A percentile compares a stretch with the other conserved stretches of the same genome.
These are phyloP conservation scores for Peniophora sp. DNA, from an alignment of 1,284 basidiomycete species.

Conservation along the genomic window DNA sequence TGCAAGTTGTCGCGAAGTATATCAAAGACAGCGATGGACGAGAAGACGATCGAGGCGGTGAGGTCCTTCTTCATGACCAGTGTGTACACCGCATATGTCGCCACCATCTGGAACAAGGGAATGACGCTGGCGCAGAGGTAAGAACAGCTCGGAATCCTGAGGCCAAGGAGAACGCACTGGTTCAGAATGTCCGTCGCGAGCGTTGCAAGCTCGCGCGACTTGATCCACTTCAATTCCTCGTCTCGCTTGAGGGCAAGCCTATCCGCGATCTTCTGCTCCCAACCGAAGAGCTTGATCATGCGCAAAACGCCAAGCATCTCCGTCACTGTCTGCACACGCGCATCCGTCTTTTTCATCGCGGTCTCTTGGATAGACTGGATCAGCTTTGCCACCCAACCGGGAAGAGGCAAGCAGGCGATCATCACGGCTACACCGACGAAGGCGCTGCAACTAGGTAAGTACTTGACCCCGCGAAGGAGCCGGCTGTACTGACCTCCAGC, in stretches of 20 bases:
- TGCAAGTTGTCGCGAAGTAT: slow-evolving; percentile 25
- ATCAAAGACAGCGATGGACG: slow-evolving; percentile 31
- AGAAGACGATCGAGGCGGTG: slow-evolving; percentile 30
- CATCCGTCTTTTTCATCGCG: slow-evolving; percentile 33
- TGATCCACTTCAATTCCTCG: slow-evolving; percentile 43
- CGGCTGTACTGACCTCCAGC: slow-evolving; percentile 29
- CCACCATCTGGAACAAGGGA: slow-evolving; percentile 53
- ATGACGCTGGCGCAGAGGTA: slow-evolving; percentile 40
- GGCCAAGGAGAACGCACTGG: slow-evolving; percentile 16
- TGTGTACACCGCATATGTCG: slow-evolving; percentile 35
- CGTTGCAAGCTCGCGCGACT: slow-evolving; percentile 32
- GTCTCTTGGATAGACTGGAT: slow-evolving; percentile 22
- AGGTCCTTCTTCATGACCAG: slow-evolving; percentile 23
- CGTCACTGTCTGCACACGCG: slow-evolving; percentile 40
- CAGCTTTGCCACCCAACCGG: slow-evolving; percentile 26
- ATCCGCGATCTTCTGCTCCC: slow-evolving; percentile 40
- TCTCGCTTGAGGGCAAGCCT: slow-evolving; percentile 41
- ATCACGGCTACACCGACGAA: slow-evolving; percentile 48
- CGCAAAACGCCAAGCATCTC: slow-evolving; percentile 36
- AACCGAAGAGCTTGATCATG: slow-evolving; percentile 56
- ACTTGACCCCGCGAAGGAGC: not conserved
- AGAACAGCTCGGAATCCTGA: slow-evolving; percentile 1
- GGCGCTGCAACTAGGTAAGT: slow-evolving; percentile 19
- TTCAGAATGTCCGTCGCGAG: slow-evolving; percentile 29
- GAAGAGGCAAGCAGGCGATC: slow-evolving; percentile 44